A percentile compares a stretch with the other conserved stretches of the same genome.
These are phyloP conservation scores for Castanospermum australe DNA, from an alignment of 306 rosid genomes.

Conservation along the genomic window DNA sequence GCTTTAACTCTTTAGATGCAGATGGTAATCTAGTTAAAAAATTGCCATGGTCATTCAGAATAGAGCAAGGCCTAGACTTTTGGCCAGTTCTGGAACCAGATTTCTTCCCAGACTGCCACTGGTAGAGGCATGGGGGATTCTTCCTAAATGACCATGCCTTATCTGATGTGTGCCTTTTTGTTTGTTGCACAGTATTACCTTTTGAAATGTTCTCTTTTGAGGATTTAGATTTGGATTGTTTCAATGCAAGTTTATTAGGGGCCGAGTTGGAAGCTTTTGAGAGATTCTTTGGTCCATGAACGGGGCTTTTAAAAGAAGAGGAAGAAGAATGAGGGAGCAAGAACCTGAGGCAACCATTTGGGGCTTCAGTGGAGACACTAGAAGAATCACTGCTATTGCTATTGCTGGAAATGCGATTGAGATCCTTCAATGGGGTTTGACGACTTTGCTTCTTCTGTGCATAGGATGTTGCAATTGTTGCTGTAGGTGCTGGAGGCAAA, in stretches of 20 bases:
- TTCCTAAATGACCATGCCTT: constrained; percentile 31
- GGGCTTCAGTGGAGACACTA: constrained; percentile 53
- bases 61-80: constrained; percentile 39
- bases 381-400: constrained; percentile 56
- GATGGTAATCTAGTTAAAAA: constrained; percentile 28
- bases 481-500: constrained; percentile 38
- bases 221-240: constrained; percentile 37
- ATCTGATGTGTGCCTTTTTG: constrained; percentile 18
- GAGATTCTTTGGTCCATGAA: constrained; percentile 30
- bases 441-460: constrained; percentile 36
- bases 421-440: constrained; percentile 57
- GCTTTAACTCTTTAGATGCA: constrained; percentile 36
- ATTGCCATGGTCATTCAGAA: constrained; percentile 24
- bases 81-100: constrained; percentile 35
- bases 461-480: constrained; percentile 20
- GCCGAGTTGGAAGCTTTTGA: constrained; percentile 52
- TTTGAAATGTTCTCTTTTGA: constrained; percentile 52
- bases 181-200: constrained; percentile 21
- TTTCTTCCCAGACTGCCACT: constrained; percentile 62
- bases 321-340: constrained; percentile 54
- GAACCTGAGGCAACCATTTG: constrained; percentile 76
- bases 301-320: constrained; percentile 46
- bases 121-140: constrained; percentile 58
- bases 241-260: constrained; percentile 27
- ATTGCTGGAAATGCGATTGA: constrained; percentile 42